These are phyloP conservation scores for Linaria vulgaris DNA, from an alignment of 257 asterid genomes.

Conservation along the genomic window DNA sequence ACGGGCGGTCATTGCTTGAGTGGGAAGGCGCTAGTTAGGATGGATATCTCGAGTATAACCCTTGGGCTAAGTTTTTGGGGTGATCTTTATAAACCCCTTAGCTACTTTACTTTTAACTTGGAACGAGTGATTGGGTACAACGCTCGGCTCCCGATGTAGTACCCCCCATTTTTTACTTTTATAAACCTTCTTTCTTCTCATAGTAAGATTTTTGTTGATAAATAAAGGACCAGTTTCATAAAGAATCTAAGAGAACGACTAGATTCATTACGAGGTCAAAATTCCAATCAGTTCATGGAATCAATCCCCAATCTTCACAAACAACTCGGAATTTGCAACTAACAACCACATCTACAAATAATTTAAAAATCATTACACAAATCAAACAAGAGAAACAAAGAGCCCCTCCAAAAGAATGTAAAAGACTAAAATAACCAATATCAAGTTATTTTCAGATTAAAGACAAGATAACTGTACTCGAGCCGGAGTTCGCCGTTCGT, in stretches of 20 bases:
- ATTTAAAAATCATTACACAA: constrained; percentile 39
- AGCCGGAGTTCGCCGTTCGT: background rate
- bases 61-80: too few species aligned
- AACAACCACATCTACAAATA: constrained; percentile 31
- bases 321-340: constrained; percentile 36
- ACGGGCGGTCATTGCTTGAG: too few species aligned
- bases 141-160: too few species aligned
- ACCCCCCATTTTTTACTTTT: too few species aligned
- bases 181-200: too few species aligned
- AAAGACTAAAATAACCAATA: constrained; percentile 18
- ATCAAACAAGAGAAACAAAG: constrained; percentile 38
- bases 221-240: constrained; percentile 4
- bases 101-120: too few species aligned
- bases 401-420: constrained; percentile 36
- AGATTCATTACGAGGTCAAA: constrained; percentile 30
- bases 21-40: too few species aligned
- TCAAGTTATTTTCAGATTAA: constrained; percentile 9
- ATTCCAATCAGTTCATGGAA: constrained; percentile 40
- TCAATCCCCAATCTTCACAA: constrained; percentile 33
- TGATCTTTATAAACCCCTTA: too few species aligned
- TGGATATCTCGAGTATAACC: too few species aligned
- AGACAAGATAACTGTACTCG: background rate
- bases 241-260: constrained; percentile 29
- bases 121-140: too few species aligned
- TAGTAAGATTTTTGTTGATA: too few species aligned